These are phyloP conservation scores for Aspergillus bertholletiae DNA, from an alignment of 495 filamentous ascomycete species.

Conservation along the genomic window DNA sequence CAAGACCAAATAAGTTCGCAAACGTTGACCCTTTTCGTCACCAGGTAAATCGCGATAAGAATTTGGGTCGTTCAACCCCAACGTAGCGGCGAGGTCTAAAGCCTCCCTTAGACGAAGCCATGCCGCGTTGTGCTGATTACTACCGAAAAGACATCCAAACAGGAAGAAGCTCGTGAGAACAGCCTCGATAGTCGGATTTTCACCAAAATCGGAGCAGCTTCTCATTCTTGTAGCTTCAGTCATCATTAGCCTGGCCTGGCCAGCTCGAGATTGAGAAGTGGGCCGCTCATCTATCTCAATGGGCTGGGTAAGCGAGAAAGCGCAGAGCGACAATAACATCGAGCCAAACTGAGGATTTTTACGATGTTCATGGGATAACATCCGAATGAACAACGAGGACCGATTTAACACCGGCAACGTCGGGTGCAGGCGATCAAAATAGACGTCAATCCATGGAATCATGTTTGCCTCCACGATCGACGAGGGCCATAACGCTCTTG, in stretches of 20 bases:
- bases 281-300: conserved; percentile 51
- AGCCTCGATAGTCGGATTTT: conserved; percentile 64
- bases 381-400: conserved; percentile 57
- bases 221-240: conserved; percentile 75
- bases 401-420: conserved; percentile 76
- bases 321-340: conserved; percentile 68
- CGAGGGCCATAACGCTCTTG: conserved; percentile 29
- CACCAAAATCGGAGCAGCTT: conserved; percentile 71
- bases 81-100: conserved; percentile 51
- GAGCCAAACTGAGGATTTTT: conserved; percentile 67
- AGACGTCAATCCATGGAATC: conserved; percentile 70
- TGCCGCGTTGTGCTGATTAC: conserved; percentile 53
- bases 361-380: conserved; percentile 57
- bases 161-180: conserved; percentile 78
- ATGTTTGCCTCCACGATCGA: conserved; percentile 40
- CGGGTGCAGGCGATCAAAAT: conserved; percentile 78
- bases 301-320: conserved; percentile 82
- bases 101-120: conserved; percentile 62
- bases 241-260: conserved; percentile 59
- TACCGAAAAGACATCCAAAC: conserved; percentile 71
- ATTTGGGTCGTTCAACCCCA: conserved; percentile 56
- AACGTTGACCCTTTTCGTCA: conserved; percentile 40
- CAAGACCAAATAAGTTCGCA: conserved; percentile 53
- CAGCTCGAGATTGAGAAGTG: conserved; percentile 41
- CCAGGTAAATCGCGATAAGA: conserved; percentile 43